Conservation (phyloP, 75 land plant genomes). For the Cupressus sempervirens region DNA sequence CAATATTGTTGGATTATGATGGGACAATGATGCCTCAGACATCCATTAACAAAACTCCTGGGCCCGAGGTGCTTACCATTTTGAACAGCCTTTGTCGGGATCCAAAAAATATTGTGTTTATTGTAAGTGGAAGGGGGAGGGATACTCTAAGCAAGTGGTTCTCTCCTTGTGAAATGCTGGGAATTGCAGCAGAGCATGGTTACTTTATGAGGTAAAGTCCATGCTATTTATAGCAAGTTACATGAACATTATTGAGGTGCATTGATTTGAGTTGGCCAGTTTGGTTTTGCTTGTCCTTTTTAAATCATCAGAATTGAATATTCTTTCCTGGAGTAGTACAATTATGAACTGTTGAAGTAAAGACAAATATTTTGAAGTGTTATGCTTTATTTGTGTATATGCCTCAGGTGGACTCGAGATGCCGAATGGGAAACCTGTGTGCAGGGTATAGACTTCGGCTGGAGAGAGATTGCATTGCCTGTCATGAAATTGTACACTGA, state of each 20-base stretch:
- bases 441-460: constrained; percentile 56
- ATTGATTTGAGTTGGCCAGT: background rate
- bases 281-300: background rate
- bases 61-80: constrained; percentile 38
- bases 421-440: constrained; percentile 71
- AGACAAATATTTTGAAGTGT: background rate
- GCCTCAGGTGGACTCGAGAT: constrained; percentile 44
- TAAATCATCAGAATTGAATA: background rate
- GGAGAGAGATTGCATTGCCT: constrained; percentile 79
- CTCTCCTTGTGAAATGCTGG: constrained; percentile 50
- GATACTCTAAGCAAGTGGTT: constrained; percentile 55
- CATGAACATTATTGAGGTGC: background rate
- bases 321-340: background rate
- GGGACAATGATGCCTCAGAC: constrained; percentile 56
- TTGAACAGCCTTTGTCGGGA: constrained; percentile 55
- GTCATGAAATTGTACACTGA: constrained; percentile 77
- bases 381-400: background rate
- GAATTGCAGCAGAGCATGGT: constrained; percentile 78
- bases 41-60: constrained; percentile 42
- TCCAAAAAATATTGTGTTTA: constrained; percentile 56
- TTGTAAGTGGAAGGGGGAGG: constrained; percentile 62
- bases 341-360: background rate
- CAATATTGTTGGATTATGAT: constrained; percentile 75
- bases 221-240: background rate
- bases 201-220: constrained; percentile 51